Evolutionary conservation across 176 grass and related monocot genomes (phyloP).

Genomic region (Echinochloa phyllopogon): DNA sequence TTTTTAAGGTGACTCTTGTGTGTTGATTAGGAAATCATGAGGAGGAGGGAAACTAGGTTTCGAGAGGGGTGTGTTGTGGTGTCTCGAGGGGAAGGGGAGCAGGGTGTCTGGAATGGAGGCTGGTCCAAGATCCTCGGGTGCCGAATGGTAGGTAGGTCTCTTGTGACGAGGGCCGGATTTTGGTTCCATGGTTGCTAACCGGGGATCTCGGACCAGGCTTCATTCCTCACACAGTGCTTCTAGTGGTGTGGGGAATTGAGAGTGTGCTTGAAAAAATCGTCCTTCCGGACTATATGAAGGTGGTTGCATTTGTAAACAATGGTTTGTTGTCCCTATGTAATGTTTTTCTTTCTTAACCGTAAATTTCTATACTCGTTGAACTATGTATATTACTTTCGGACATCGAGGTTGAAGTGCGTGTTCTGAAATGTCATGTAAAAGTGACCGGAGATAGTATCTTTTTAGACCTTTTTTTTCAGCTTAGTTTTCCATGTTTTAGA

Average conservation of each 20-base stretch:
- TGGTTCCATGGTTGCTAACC: background rate
- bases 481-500: background rate
- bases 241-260: fast-evolving
- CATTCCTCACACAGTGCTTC: conserved; percentile 47
- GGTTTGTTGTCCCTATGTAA: background rate
- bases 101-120: conserved; percentile 57
- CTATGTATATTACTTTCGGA: background rate
- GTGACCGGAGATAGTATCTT: background rate
- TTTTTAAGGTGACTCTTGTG: conserved; percentile 33
- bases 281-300: background rate
- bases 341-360: background rate
- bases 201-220: conserved; percentile 59
- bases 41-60: background rate
- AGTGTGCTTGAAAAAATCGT: background rate
- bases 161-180: background rate
- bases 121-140: conserved; percentile 50
- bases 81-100: conserved; percentile 6
- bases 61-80: background rate
- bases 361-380: background rate
- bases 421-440: no score
- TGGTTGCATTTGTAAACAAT: background rate
- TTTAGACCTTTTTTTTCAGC: background rate
- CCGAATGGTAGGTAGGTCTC: background rate
- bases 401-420: no score
- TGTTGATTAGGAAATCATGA: conserved; percentile 54